A percentile compares a stretch with the other conserved stretches of the same genome.
Conservation (phyloP, 2,329 filamentous ascomycete species). For the Didymella keratinophila region DNA sequence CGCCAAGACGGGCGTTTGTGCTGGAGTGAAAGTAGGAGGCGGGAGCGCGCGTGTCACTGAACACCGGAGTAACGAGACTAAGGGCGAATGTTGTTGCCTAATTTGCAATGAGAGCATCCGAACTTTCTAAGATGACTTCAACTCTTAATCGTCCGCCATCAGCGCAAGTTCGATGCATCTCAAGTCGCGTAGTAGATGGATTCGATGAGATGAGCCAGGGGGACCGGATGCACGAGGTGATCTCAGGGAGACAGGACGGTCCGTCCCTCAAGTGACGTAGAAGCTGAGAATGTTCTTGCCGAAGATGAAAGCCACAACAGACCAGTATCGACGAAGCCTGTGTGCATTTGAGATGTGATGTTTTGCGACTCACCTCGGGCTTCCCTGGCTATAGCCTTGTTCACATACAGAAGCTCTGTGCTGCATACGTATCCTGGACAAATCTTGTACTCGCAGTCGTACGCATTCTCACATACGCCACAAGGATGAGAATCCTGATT, state of each 20-base stretch:
- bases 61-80: too few species aligned
- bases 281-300: background rate
- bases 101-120: background rate
- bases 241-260: background rate
- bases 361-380: background rate
- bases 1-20: too few species aligned
- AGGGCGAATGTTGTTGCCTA: background rate
- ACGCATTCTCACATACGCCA: background rate
- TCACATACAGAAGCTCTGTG: background rate
- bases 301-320: background rate
- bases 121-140: background rate
- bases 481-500: background rate
- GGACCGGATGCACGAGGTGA: background rate
- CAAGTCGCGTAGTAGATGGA: background rate
- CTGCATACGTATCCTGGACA: background rate
- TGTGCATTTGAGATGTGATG: background rate
- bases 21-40: too few species aligned
- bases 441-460: background rate
- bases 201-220: background rate
- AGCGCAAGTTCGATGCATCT: background rate
- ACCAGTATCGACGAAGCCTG: background rate
- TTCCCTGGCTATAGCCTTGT: background rate
- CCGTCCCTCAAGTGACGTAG: background rate
- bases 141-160: background rate
- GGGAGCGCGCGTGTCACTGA: too few species aligned